phyloP scores from a whole-genome alignment of 2,329 filamentous ascomycete genomes.

The Plenodomus tracheiphilus region DNA sequence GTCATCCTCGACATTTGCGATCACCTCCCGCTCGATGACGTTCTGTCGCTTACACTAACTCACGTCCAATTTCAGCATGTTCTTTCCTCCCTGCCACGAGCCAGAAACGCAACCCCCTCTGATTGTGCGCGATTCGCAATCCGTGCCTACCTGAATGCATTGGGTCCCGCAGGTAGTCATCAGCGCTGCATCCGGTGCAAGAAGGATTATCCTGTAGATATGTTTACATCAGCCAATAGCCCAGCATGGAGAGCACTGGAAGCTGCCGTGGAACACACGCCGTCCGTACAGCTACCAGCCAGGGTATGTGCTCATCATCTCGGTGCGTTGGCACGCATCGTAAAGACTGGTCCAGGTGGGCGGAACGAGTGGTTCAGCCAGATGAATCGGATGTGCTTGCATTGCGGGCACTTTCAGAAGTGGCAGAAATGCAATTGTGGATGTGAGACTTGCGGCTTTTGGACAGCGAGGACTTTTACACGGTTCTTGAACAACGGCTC shows the following conservation, averaged over 20 bases:
- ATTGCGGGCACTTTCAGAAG: conserved; percentile 34
- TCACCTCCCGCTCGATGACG: conserved; percentile 41
- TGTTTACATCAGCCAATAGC: conserved; percentile 38
- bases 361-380: conserved; percentile 36
- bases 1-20: conserved; percentile 45
- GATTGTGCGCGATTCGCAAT: conserved; percentile 37
- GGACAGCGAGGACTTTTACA: conserved; percentile 33
- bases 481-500: conserved; percentile 34
- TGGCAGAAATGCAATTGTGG: conserved; percentile 32
- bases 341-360: conserved; percentile 21
- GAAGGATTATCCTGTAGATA: conserved; percentile 25
- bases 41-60: conserved; percentile 46
- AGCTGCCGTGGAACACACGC: conserved; percentile 4
- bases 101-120: conserved; percentile 19
- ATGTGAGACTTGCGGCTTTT: conserved; percentile 37
- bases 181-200: conserved; percentile 40
- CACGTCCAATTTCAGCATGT: conserved; percentile 34
- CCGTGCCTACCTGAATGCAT: conserved; percentile 24
- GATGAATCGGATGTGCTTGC: conserved; percentile 38
- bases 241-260: conserved; percentile 24
- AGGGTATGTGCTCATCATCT: conserved; percentile 43
- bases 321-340: conserved; percentile 25
- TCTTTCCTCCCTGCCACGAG: conserved; percentile 18
- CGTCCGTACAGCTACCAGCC: conserved; percentile 33
- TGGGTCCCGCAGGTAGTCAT: conserved; percentile 13